Percentiles rank a stretch among this genome's conserved stretches.
Conservation (phyloP, 176 grass and related monocot genomes). For the maize (Zea mays) region DNA sequence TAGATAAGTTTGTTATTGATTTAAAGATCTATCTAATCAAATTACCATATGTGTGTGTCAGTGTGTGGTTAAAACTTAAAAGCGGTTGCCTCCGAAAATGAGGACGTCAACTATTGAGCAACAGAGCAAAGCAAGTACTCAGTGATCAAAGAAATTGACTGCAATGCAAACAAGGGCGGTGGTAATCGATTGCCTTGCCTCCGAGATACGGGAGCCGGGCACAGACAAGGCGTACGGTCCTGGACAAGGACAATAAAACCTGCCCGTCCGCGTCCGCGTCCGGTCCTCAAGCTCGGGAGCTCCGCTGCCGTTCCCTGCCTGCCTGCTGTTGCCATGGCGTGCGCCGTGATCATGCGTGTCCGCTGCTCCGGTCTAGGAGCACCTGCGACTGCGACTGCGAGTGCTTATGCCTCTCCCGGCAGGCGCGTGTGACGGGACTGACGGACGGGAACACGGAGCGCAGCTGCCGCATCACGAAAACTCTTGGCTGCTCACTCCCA, state of each 20-base stretch:
- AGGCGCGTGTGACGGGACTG: not conserved
- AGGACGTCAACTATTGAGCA: no score
- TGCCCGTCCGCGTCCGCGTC: no score
- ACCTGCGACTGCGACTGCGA: not conserved
- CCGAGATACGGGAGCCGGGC: not conserved
- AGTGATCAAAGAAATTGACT: not conserved
- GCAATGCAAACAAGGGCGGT: not conserved
- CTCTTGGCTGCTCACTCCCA: not conserved
- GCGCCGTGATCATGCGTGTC: conserved; percentile 38
- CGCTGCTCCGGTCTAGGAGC: conserved; percentile 14
- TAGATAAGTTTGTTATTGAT: no score
- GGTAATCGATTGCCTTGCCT: not conserved
- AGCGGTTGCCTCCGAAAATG: no score
- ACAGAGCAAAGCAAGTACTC: no score
- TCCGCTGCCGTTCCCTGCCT: not conserved
- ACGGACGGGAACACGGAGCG: conserved; percentile 28
- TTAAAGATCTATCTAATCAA: no score
- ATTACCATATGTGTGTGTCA: no score
- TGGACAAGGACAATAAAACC: conserved; percentile 9
- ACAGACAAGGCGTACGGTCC: not conserved
- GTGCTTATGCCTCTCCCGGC: not conserved
- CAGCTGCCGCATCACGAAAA: conserved; percentile 24
- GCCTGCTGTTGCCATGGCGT: conserved; percentile 15
- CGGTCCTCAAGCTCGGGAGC: conserved; percentile 20
- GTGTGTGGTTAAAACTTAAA: no score